phyloP scores from a whole-genome alignment of 1,284 basidiomycete genomes.

The Fistulinella staudtii region DNA sequence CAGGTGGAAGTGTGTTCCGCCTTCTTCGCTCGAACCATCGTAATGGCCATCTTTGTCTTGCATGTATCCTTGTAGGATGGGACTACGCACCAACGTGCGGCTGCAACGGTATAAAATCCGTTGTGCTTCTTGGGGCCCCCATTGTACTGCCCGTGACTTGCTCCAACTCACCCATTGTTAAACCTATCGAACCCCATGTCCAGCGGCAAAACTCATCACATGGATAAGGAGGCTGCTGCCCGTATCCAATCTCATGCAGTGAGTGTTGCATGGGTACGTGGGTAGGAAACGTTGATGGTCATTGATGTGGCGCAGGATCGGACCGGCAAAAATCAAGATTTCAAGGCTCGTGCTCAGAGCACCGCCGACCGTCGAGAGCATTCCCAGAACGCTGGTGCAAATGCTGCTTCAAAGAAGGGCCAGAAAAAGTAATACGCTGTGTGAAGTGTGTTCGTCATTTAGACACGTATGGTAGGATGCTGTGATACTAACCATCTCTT shows the following conservation, averaged over 20 bases:
- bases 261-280: not conserved
- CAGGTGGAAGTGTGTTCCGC: too few species aligned
- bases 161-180: too few species aligned
- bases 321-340: slow-evolving; percentile 3
- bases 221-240: slow-evolving; percentile 7
- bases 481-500: too few species aligned
- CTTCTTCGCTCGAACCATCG: not conserved
- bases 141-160: too few species aligned
- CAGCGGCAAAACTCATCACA: too few species aligned
- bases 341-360: slow-evolving; percentile 12
- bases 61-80: too few species aligned
- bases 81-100: too few species aligned
- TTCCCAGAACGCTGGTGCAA: not conserved
- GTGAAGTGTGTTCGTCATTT: not conserved
- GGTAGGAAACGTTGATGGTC: not conserved
- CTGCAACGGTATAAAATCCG: too few species aligned
- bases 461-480: too few species aligned
- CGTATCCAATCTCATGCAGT: slow-evolving; percentile 16
- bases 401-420: not conserved
- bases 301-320: slow-evolving; percentile 2
- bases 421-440: slow-evolving; percentile 1
- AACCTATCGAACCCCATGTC: too few species aligned
- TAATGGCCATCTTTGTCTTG: too few species aligned
- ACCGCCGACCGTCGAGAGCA: slow-evolving; percentile 5
- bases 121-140: too few species aligned